Evolutionary conservation across 495 filamentous ascomycete genomes (phyloP).

Genomic region (Penicillium fimorum): DNA sequence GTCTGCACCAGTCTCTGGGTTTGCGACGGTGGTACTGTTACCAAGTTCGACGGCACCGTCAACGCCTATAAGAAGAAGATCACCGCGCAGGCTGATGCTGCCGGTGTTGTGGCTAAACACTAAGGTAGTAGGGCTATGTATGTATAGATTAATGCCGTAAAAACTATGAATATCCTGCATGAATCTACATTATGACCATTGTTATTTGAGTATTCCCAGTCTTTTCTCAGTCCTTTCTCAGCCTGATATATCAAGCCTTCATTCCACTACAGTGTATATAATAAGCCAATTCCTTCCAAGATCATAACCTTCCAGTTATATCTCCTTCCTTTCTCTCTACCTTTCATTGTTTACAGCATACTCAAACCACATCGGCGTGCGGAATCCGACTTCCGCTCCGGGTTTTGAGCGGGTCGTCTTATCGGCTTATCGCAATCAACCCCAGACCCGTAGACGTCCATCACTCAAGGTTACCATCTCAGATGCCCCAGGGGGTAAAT

Average conservation of each 20-base stretch:
- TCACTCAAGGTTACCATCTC: constrained; percentile 1
- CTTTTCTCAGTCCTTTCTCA: background rate
- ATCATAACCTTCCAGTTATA: background rate
- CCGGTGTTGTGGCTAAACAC: constrained; percentile 65
- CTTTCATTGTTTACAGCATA: background rate
- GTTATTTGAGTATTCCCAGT: background rate
- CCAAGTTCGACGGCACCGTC: constrained; percentile 93
- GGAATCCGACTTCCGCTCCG: constrained; percentile 5
- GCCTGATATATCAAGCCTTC: background rate
- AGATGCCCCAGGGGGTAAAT: background rate
- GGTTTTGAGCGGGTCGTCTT: constrained; percentile 1
- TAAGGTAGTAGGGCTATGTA: constrained; percentile 18
- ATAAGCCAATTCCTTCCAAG: background rate
- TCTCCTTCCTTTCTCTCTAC: background rate
- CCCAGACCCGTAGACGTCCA: constrained; percentile 1
- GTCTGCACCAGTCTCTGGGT: constrained; percentile 96
- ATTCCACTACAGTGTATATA: background rate
- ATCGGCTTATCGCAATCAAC: constrained; percentile 21
- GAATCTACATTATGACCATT: constrained; percentile 2
- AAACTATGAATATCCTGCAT: constrained; percentile 2
- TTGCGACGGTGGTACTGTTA: constrained; percentile 91
- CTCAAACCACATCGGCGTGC: background rate
- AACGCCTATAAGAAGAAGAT: constrained; percentile 98
- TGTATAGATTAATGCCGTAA: constrained; percentile 8
- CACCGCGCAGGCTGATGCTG: constrained; percentile 79